phyloP scores from a whole-genome alignment of 164 flowering plant genomes.

The Chloranthus sessilifolius region DNA sequence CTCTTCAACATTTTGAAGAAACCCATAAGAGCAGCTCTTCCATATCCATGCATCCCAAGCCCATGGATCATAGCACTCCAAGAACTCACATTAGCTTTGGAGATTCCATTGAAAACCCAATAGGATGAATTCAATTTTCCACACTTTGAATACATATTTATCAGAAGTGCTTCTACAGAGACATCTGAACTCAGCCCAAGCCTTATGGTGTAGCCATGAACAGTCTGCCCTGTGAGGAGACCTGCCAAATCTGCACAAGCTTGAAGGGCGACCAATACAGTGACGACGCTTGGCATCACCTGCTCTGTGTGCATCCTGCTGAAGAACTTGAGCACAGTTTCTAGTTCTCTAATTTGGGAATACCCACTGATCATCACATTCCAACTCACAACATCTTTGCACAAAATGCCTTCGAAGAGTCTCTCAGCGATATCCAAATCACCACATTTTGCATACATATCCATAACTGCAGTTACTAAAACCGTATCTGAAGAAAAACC shows the following conservation, averaged over 20 bases:
- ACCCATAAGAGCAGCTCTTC: constrained; percentile 11
- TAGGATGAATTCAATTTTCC: constrained; percentile 12
- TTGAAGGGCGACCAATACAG: constrained; percentile 14
- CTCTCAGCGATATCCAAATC: constrained; percentile 14
- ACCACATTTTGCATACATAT: constrained; percentile 50
- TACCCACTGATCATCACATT: constrained; percentile 17
- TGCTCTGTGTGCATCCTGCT: constrained; percentile 4
- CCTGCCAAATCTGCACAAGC: constrained; percentile 13
- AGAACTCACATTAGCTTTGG: constrained; percentile 9
- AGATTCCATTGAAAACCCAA: constrained; percentile 2
- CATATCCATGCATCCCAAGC: constrained; percentile 16
- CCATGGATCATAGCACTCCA: constrained; percentile 19
- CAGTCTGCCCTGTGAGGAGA: constrained; percentile 2
- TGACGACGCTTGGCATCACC: constrained; percentile 4
- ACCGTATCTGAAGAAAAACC: constrained; percentile 6
- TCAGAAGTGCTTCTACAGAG: constrained; percentile 14
- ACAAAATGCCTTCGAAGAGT: constrained; percentile 3
- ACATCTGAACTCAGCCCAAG: constrained; percentile 8
- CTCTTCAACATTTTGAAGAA: constrained; percentile 23
- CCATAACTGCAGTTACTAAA: constrained; percentile 14
- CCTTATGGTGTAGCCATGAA: constrained; percentile 13
- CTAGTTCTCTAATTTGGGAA: constrained; percentile 1
- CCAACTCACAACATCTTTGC: constrained; percentile 19
- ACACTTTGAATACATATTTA: constrained; percentile 21
- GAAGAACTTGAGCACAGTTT: constrained; percentile 11